Percentiles rank a stretch among this genome's conserved stretches.
Conservation (phyloP, 2,329 filamentous ascomycete genomes). For the Colletotrichum gigasporum region DNA sequence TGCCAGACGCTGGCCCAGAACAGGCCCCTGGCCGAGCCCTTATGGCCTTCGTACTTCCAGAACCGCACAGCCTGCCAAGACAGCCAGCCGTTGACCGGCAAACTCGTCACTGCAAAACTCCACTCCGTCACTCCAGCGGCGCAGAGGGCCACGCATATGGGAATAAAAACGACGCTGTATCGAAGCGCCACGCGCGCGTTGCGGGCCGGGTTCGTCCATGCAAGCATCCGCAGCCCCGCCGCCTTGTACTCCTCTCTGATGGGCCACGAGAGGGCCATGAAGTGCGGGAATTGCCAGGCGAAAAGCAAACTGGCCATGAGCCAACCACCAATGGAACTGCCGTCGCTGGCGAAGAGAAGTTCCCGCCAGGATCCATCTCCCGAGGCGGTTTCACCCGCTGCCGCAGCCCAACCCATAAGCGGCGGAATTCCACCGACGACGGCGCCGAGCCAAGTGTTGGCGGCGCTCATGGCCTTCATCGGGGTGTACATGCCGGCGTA, state of each 20-base stretch:
- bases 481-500: conserved; percentile 96
- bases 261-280: conserved; percentile 90
- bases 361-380: conserved; percentile 80
- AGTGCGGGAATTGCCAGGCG: conserved; percentile 98
- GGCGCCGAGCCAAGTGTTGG: conserved; percentile 96
- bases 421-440: conserved; percentile 93
- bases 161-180: conserved; percentile 87
- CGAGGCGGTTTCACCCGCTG: conserved; percentile 86
- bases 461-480: conserved; percentile 83
- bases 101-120: conserved; percentile 83
- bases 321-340: conserved; percentile 81
- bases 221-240: conserved; percentile 77
- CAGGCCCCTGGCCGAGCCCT: conserved; percentile 81
- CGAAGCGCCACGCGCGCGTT: conserved; percentile 89
- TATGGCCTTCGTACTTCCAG: conserved; percentile 80
- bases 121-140: conserved; percentile 84
- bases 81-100: conserved; percentile 88
- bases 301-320: conserved; percentile 85
- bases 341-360: conserved; percentile 74
- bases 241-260: conserved; percentile 90
- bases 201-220: conserved; percentile 85
- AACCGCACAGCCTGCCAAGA: conserved; percentile 81
- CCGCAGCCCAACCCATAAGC: conserved; percentile 97
- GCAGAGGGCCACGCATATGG: conserved; percentile 84
- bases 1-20: conserved; percentile 99